Evolutionary conservation across 805 yeast species (phyloP).

Genomic region (Schizosaccharomyces osmophilus): DNA sequence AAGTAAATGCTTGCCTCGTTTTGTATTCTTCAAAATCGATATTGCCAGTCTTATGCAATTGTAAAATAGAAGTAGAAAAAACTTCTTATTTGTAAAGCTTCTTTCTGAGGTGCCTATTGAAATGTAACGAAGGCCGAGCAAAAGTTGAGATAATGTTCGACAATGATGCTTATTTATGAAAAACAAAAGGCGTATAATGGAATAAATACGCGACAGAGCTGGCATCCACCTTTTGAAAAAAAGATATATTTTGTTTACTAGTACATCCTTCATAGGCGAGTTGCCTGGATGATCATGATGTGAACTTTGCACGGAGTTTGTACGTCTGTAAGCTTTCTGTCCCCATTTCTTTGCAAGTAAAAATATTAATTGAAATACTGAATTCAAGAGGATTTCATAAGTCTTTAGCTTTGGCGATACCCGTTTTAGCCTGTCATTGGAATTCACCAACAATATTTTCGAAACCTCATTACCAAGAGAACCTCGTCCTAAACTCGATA

Average conservation of each 20-base stretch:
- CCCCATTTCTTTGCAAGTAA: neutral
- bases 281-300: too few relatives aligned
- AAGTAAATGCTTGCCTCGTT: too few relatives aligned
- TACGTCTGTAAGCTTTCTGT: neutral
- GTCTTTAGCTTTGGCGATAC: too few relatives aligned
- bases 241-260: too few relatives aligned
- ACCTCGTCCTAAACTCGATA: neutral
- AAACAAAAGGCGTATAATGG: neutral
- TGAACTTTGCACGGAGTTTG: neutral
- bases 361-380: neutral
- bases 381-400: too few relatives aligned
- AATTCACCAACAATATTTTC: too few relatives aligned
- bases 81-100: too few relatives aligned
- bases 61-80: too few relatives aligned
- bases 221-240: neutral
- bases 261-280: too few relatives aligned
- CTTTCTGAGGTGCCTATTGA: neutral
- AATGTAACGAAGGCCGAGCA: neutral
- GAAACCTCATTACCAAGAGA: neutral
- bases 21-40: too few relatives aligned
- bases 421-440: too few relatives aligned
- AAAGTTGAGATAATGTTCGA: neutral
- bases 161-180: neutral
- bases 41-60: too few relatives aligned
- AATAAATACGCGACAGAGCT: neutral